A percentile compares a stretch with the other conserved stretches of the same genome.
Evolutionary conservation across 148 eudicot species (phyloP).

Genomic region (Amaranthus cruentus): DNA sequence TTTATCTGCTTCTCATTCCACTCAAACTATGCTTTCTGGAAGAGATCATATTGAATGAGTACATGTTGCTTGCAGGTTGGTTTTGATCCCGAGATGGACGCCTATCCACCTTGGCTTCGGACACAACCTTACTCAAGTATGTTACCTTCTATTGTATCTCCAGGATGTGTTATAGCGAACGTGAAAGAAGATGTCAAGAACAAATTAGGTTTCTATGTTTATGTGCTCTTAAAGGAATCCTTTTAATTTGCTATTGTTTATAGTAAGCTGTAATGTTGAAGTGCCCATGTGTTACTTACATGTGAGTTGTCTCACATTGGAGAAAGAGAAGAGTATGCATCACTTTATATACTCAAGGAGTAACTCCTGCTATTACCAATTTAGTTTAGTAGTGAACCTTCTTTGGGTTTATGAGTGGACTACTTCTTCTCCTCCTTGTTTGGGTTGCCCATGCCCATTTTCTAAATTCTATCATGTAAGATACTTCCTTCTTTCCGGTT

Average conservation of each 20-base stretch:
- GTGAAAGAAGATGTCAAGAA: conserved; percentile 57
- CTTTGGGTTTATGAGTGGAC: too few species aligned
- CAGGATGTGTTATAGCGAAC: conserved; percentile 66
- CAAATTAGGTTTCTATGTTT: conserved; percentile 44
- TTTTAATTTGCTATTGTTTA: background rate
- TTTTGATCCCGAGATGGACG: conserved; percentile 81
- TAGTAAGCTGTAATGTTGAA: background rate
- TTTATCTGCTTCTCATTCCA: background rate
- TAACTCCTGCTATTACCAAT: too few species aligned
- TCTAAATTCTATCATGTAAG: background rate
- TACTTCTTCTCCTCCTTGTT: too few species aligned
- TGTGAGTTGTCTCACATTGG: too few species aligned
- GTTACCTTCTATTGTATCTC: conserved; percentile 71
- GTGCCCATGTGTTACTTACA: too few species aligned
- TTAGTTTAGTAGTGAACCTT: too few species aligned
- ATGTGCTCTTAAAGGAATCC: background rate
- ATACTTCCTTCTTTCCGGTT: background rate
- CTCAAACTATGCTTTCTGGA: background rate
- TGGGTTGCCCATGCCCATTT: too few species aligned
- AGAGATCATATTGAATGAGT: background rate
- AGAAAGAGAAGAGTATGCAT: too few species aligned
- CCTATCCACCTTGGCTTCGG: conserved; percentile 80
- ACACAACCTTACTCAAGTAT: conserved; percentile 70
- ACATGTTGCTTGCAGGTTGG: conserved; percentile 55
- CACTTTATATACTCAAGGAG: too few species aligned